Base-by-base conservation (phyloP, 164 flowering plant genomes). In the Chloranthus sessilifolius region DNA sequence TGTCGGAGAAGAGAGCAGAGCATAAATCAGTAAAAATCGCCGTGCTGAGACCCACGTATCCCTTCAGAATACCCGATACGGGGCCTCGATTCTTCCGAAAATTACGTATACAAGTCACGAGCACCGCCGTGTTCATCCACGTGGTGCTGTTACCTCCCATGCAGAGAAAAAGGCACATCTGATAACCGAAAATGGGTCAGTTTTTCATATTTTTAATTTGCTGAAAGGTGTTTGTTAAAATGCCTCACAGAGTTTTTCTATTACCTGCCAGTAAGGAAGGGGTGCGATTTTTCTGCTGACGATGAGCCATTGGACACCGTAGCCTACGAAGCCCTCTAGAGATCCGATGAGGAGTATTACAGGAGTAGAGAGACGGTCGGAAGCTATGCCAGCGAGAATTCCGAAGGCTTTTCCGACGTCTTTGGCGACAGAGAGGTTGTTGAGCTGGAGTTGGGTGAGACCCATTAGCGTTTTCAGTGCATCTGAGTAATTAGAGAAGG, bases 111-210 rank as follows among this genome's bases (percentile, higher is more conserved):
- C 89, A 88, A 1, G 95, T 85, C 20, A 88, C 97, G 1, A 88
- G 71, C 5, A 88, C 56, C 35, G 97, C 91, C 36, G 95, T 88
- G 81, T 89, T 89, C 97, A 89, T 89, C 97, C 97, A 89, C 1
- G 97, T 85, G 5, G 89, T 83, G 60, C 92, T 88, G 75, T 89
- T 89, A 2, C 95, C 97, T 49, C 97, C 97, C 88, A 89, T 60
- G 46, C 97, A 89, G 28, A 89, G 51, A 44, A 81, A 81, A 24
- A 88, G 57, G 33, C 88, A 78, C 97, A 85, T 83, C 92, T 87
- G 74, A n/a, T n/a, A 23, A 64, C 10, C 20, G 12, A 25, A 0
- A 36, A 40, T 8, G 0, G 21, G 1, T 0, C 5, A 34, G 25
- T n/a, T n/a, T n/a, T n/a, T n/a, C n/a, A n/a, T n/a, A n/a, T n/a